Conservation (phyloP, 73 alveolate genomes). For the Tetrahymena elliotti region DNA sequence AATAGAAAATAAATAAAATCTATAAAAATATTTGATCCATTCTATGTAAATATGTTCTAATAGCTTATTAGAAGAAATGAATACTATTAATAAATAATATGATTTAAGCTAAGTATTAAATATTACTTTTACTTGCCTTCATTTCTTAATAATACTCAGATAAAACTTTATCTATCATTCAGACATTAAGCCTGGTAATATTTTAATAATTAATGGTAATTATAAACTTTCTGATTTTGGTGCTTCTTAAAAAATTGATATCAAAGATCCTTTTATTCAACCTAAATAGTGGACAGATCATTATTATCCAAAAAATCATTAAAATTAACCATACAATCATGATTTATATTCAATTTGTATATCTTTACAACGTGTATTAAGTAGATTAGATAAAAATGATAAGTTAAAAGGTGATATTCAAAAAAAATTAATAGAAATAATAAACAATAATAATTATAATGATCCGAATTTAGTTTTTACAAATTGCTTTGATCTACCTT, state of each 20-base stretch:
- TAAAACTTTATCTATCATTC: not conserved
- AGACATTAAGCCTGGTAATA: not conserved
- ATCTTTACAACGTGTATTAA: not conserved
- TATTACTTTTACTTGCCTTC: not conserved
- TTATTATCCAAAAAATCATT: not conserved
- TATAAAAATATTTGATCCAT: not conserved
- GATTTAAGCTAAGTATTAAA: not conserved
- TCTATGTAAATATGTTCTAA: not conserved
- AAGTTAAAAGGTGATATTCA: no score
- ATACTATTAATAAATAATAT: no score
- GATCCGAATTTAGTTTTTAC: not conserved
- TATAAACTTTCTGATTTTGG: not conserved
- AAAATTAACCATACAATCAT: not conserved
- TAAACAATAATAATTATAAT: no score
- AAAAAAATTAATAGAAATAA: no score
- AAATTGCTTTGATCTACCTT: not conserved
- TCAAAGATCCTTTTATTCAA: not conserved
- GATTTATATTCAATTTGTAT: not conserved
- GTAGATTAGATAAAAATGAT: not conserved
- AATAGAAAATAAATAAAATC: no score
- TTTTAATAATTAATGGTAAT: not conserved
- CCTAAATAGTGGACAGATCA: not conserved
- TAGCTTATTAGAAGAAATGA: not conserved
- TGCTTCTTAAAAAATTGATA: not conserved
- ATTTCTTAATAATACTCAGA: not conserved